Evolutionary conservation across 768 basidiomycete species (phyloP).

Genomic region (Leccinellum albellum): DNA sequence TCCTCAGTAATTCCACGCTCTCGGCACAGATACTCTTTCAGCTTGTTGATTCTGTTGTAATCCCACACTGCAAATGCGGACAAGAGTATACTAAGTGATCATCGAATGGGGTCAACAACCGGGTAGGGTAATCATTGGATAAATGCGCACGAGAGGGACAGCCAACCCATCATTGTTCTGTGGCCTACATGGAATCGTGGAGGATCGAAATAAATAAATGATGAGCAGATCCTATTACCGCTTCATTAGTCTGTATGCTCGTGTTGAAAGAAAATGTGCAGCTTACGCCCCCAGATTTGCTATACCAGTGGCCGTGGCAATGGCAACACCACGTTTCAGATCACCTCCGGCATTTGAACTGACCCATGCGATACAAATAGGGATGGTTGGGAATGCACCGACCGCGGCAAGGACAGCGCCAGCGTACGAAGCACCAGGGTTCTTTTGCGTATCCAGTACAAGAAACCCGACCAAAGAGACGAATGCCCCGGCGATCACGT

Average conservation of each 20-base stretch:
- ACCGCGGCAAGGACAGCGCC: constrained; percentile 48
- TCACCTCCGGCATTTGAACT: constrained; percentile 55
- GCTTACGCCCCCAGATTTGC: constrained; percentile 47
- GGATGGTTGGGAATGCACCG: constrained; percentile 51
- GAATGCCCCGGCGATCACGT: constrained; percentile 39
- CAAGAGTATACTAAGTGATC: constrained; percentile 36
- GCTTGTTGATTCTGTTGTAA: constrained; percentile 46
- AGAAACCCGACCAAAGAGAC: constrained; percentile 51
- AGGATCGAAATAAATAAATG: constrained; percentile 38
- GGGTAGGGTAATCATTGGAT: constrained; percentile 23
- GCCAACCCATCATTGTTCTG: constrained; percentile 35
- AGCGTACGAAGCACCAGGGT: constrained; percentile 34
- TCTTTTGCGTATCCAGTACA: constrained; percentile 38
- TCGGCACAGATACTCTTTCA: constrained; percentile 42
- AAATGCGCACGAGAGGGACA: constrained; percentile 29
- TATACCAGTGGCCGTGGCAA: constrained; percentile 45
- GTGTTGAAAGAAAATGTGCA: constrained; percentile 11
- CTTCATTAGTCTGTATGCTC: constrained; percentile 1
- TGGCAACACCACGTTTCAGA: constrained; percentile 45
- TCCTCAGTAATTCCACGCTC: constrained; percentile 40
- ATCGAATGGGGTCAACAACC: constrained; percentile 30
- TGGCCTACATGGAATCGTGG: constrained; percentile 38
- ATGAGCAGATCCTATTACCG: constrained; percentile 34
- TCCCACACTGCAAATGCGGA: constrained; percentile 44
- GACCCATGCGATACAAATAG: constrained; percentile 51